phyloP scores from a whole-genome alignment of 495 filamentous ascomycete genomes.

The Lineolata rhizophorae region DNA sequence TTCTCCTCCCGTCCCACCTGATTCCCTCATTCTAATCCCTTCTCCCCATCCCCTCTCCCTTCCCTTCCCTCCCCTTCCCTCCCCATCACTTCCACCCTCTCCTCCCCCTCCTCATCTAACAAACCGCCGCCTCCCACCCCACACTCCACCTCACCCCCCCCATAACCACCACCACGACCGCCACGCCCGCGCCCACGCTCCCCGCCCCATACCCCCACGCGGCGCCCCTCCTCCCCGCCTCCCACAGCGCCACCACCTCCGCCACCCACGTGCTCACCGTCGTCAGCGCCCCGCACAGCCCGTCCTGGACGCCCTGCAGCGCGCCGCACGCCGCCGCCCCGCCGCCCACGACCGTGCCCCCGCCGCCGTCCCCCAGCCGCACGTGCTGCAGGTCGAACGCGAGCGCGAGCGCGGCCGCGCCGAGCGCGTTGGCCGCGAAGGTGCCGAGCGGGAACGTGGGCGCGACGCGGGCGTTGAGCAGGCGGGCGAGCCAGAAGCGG shows the following conservation, averaged over 20 bases:
- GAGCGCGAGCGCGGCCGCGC: conserved; percentile 43
- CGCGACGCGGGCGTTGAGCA: conserved; percentile 43
- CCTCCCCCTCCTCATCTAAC: conserved; percentile 14
- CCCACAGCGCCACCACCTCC: conserved; percentile 54
- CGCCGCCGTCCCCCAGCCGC: conserved; percentile 11
- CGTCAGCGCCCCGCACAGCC: conserved; percentile 76
- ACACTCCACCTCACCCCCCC: conserved; percentile 60
- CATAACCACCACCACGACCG: conserved; percentile 49
- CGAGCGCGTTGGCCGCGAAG: conserved; percentile 62
- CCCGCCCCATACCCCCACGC: conserved; percentile 52
- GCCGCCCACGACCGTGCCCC: conserved; percentile 21
- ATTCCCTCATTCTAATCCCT: too few relatives aligned
- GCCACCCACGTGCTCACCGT: conserved; percentile 86
- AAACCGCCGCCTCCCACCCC: conserved; percentile 33
- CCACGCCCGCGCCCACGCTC: conserved; percentile 44
- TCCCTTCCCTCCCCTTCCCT: too few relatives aligned
- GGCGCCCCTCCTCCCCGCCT: conserved; percentile 33
- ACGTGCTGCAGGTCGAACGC: conserved; percentile 54
- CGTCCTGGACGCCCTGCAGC: conserved; percentile 65
- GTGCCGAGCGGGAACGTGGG: conserved; percentile 70
- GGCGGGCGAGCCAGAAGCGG: conserved; percentile 48
- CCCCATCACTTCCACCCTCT: too few relatives aligned
- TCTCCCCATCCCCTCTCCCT: too few relatives aligned
- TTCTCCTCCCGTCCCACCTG: too few relatives aligned
- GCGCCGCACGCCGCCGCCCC: conserved; percentile 44